phyloP scores from a whole-genome alignment of 805 yeast genomes.

The Wickerhamomyces ciferrii region DNA sequence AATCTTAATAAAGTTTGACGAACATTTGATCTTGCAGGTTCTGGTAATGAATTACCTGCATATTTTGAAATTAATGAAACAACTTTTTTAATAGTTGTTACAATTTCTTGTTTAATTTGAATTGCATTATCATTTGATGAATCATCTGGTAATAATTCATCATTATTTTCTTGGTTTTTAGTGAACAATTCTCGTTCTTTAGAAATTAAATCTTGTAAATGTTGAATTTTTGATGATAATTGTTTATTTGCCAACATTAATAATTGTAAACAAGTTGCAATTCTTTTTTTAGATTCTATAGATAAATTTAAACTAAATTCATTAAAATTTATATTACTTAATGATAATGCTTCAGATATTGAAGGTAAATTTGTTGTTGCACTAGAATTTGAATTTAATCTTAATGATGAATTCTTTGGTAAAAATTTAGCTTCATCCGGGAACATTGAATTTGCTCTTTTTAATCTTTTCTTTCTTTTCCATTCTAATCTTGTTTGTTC shows the following conservation, averaged over 20 bases:
- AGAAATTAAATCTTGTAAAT: slow-evolving; percentile 52
- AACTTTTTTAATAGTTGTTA: slow-evolving; percentile 84
- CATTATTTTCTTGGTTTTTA: slow-evolving; percentile 14
- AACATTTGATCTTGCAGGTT: slow-evolving; percentile 75
- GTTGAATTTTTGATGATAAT: slow-evolving; percentile 59
- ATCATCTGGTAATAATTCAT: slow-evolving; percentile 29
- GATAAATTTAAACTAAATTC: slow-evolving; percentile 36
- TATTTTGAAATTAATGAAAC: slow-evolving; percentile 82
- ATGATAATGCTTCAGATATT: slow-evolving; percentile 28
- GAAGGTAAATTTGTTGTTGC: slow-evolving; percentile 28
- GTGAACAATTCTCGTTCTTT: slow-evolving; percentile 32
- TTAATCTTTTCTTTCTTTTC: slow-evolving; percentile 33
- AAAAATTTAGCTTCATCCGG: slow-evolving; percentile 17
- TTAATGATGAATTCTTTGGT: not conserved
- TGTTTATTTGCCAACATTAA: slow-evolving; percentile 78
- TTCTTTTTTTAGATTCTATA: slow-evolving; percentile 67
- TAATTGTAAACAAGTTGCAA: slow-evolving; percentile 75
- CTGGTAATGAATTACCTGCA: slow-evolving; percentile 70
- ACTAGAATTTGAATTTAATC: slow-evolving; percentile 6
- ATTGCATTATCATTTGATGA: slow-evolving; percentile 19
- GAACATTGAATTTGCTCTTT: slow-evolving; percentile 21
- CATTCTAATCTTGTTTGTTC: slow-evolving; percentile 28
- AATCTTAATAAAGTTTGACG: slow-evolving; percentile 70
- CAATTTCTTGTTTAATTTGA: slow-evolving; percentile 73
- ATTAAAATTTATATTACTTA: slow-evolving; percentile 29